Base-by-base conservation (phyloP, 164 flowering plant genomes). In the Piper betle region DNA sequence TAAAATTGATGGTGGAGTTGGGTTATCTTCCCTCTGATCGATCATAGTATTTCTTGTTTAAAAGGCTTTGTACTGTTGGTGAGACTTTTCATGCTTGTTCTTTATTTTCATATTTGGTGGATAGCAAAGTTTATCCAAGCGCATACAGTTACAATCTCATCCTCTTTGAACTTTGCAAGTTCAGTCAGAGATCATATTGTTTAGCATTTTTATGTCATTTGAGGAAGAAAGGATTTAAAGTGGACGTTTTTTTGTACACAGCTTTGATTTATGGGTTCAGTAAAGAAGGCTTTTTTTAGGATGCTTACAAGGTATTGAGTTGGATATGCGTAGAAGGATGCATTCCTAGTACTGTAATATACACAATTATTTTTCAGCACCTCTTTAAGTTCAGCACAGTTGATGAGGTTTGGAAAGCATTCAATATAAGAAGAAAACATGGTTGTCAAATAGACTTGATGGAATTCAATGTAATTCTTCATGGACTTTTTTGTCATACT, bases 191-290 rank as follows among this genome's bases (percentile, higher is more conserved):
- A 60, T 37, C 46, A 59, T 38, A 5, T n/a, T 77, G 79, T 40
- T 59, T 77, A 67, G 74, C 74, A 5, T 60, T 81, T 65, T 66
- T 81, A 9, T 69, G 55, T 59, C 75, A 19, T 61, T 25, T 81
- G 65, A 69, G 65, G 63, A 81, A 75, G 78, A 81, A 50, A 54
- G 85, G 85, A 8, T 7, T 75, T 64, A 25, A 58, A 12, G 62
- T 11, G 62, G 70, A 73, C 62, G 78, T 61, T 11, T 73, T 69
- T 57, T 71, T 85, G 3, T 81, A 80, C 64, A 74, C 82, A 2
- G 84, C 85, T 61, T 64, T 83, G 70, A 64, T 80, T 53, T 74
- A 77, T 73, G 85, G 82, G 17, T 77, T 81, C 54, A 42, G 84
- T 58, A 69, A 50, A 57, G 79, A 76, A 62, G 63, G 77, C 43